Percentiles rank a stretch among this genome's conserved stretches.
Evolutionary conservation across 2,329 filamentous ascomycete genomes (phyloP).

Genomic region (Colletotrichum chlorophyti): DNA sequence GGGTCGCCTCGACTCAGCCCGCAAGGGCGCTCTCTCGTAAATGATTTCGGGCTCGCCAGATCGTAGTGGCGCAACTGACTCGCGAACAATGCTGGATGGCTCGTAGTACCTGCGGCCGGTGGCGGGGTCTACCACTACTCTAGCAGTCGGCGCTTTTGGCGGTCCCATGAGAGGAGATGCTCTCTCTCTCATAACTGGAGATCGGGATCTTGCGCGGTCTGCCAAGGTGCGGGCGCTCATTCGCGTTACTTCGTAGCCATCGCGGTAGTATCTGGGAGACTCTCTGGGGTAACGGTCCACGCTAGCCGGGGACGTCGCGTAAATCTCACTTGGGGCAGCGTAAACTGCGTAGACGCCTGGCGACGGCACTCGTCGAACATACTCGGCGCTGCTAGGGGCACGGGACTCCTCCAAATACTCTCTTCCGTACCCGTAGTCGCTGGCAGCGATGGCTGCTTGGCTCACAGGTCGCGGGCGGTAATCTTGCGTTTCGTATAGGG

Average conservation of each 20-base stretch:
- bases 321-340: constrained; percentile 45
- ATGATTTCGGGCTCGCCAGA: constrained; percentile 60
- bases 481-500: constrained; percentile 36
- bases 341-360: constrained; percentile 44
- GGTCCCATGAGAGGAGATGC: constrained; percentile 57
- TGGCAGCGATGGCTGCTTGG: constrained; percentile 11
- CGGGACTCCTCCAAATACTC: constrained; percentile 42
- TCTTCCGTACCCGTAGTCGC: constrained; percentile 37
- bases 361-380: constrained; percentile 45
- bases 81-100: constrained; percentile 53
- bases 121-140: constrained; percentile 77
- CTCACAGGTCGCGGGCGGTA: constrained; percentile 34
- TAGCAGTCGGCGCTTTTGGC: constrained; percentile 61
- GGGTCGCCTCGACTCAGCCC: constrained; percentile 58
- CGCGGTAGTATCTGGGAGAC: constrained; percentile 50
- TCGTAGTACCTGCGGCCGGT: constrained; percentile 81
- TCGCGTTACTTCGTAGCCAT: constrained; percentile 49
- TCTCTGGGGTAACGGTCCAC: constrained; percentile 50
- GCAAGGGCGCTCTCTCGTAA: constrained; percentile 69
- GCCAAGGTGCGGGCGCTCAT: constrained; percentile 56
- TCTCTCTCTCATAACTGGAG: constrained; percentile 51
- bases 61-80: constrained; percentile 55
- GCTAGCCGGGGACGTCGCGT: constrained; percentile 49
- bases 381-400: constrained; percentile 38
- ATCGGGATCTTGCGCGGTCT: constrained; percentile 56